phyloP scores from a whole-genome alignment of 257 asterid genomes.

The Knoxia roxburghii region DNA sequence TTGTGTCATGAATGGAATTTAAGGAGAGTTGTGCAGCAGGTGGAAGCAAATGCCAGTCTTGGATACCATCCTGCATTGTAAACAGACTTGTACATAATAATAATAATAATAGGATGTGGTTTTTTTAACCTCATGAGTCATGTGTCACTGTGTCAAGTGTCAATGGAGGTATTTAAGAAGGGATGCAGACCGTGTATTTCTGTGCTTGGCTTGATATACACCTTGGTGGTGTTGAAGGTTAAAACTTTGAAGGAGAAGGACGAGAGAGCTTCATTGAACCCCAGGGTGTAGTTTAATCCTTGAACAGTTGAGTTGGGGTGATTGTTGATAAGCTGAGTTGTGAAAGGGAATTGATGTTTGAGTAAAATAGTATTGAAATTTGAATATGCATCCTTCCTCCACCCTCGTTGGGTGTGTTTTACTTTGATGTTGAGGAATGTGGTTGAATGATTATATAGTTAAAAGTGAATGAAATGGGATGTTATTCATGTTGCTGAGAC shows the following conservation, averaged over 20 bases:
- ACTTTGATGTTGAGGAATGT: too few species aligned
- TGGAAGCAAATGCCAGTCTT: slow-evolving; percentile 51
- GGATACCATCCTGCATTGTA: slow-evolving; percentile 64
- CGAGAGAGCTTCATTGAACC: not conserved
- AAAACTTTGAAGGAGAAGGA: not conserved
- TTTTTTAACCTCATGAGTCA: too few species aligned
- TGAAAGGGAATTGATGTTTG: not conserved
- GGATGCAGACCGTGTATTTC: not conserved
- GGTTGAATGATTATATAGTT: too few species aligned
- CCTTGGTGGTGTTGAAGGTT: not conserved
- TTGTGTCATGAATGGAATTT: slow-evolving; percentile 69
- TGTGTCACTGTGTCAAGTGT: not conserved
- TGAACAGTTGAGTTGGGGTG: not conserved
- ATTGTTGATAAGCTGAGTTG: not conserved
- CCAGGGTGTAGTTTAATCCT: not conserved
- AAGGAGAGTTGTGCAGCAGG: slow-evolving; percentile 62
- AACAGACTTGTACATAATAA: slow-evolving; percentile 10
- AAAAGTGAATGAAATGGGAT: too few species aligned
- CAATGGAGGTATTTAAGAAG: not conserved
- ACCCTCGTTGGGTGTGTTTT: too few species aligned
- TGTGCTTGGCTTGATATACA: not conserved
- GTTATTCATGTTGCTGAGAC: too few species aligned
- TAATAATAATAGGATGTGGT: too few species aligned
- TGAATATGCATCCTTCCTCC: too few species aligned
- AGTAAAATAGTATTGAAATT: too few species aligned